phyloP scores from a whole-genome alignment of 1,284 basidiomycete species.

The Fomitopsis betulina region DNA sequence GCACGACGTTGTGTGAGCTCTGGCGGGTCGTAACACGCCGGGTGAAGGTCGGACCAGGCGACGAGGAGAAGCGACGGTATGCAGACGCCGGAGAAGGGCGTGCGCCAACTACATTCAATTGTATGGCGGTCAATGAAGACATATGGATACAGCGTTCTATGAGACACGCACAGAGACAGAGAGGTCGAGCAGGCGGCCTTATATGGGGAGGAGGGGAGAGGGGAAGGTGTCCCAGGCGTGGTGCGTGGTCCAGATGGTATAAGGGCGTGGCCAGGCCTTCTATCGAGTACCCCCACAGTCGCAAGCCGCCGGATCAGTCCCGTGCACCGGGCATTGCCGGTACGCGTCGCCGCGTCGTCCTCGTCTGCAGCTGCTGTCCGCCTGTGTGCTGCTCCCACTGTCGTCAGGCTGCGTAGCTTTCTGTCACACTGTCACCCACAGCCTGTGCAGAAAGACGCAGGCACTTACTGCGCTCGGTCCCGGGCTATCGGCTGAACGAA shows the following conservation, averaged over 20 bases:
- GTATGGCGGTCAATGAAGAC: background rate
- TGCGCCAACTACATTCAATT: background rate
- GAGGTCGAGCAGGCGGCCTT: background rate
- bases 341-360: background rate
- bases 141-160: background rate
- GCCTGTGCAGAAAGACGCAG: too few species aligned
- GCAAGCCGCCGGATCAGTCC: background rate
- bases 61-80: background rate
- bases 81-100: background rate
- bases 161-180: background rate
- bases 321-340: background rate
- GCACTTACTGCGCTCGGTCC: too few species aligned
- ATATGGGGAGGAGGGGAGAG: background rate
- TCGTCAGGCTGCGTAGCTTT: too few species aligned
- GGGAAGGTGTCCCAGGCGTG: background rate
- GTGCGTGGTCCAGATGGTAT: background rate
- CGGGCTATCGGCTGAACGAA: too few species aligned
- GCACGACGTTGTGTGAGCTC: background rate
- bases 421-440: too few species aligned
- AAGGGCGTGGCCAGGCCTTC: background rate
- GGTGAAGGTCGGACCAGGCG: constrained; percentile 2
- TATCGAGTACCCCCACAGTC: background rate
- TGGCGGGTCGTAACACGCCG: background rate
- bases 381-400: too few species aligned
- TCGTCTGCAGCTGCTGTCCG: too few species aligned